Evolutionary conservation across 1,284 basidiomycete genomes (phyloP).

Genomic region (Cerrena zonata): DNA sequence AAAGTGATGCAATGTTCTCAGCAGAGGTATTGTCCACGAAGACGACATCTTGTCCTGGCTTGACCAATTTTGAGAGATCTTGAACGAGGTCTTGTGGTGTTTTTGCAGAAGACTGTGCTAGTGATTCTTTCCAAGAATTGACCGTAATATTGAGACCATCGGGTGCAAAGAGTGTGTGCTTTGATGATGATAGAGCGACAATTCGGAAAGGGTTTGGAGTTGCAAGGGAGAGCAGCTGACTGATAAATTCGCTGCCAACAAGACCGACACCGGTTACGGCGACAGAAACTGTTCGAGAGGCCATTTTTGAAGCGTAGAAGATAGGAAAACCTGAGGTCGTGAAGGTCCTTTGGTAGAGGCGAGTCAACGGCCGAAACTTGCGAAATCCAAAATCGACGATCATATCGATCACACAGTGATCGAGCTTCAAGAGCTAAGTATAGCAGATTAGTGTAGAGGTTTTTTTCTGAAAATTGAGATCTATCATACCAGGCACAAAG

Average conservation of each 20-base stretch:
- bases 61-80: conserved; percentile 29
- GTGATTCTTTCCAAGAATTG: conserved; percentile 40
- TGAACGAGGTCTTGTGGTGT: neutral
- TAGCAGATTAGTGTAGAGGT: too few relatives aligned
- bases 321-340: too few relatives aligned
- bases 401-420: too few relatives aligned
- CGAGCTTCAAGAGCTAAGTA: too few relatives aligned
- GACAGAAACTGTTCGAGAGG: too few relatives aligned
- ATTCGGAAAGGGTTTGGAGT: conserved; percentile 59
- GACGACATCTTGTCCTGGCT: conserved; percentile 54
- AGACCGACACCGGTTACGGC: conserved; percentile 84
- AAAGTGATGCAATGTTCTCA: conserved; percentile 76
- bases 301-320: too few relatives aligned
- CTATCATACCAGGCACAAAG: too few relatives aligned
- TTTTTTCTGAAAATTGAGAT: too few relatives aligned
- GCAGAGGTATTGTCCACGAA: conserved; percentile 94
- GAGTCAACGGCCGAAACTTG: too few relatives aligned
- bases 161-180: conserved; percentile 57
- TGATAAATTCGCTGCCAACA: conserved; percentile 80
- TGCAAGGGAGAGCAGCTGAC: conserved; percentile 68
- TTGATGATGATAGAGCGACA: conserved; percentile 76
- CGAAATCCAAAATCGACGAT: too few relatives aligned
- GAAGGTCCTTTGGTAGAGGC: too few relatives aligned
- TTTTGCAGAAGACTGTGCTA: conserved; percentile 24
- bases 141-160: conserved; percentile 38